Evolutionary conservation across 1,284 basidiomycete species (phyloP), one percentile per base, ranked within the genome.

Genomic region (Puccinia triticina): DNA sequence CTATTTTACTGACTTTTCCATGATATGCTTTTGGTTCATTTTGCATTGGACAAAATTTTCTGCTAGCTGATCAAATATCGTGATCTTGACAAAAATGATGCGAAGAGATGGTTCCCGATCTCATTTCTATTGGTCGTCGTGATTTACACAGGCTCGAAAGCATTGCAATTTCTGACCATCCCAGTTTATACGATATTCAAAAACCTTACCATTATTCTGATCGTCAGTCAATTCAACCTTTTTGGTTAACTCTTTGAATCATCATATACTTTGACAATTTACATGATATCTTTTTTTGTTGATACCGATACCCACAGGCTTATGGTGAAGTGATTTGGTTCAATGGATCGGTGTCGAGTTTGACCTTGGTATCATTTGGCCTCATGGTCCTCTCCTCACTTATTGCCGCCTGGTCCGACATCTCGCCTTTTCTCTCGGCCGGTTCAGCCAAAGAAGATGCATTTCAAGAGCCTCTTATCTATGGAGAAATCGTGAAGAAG

Each of bases 291-390:
- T n/a, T 53, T 7, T 59, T 43, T 32, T 16, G 18, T 12, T 61
- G 29, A 61, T 32, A 61, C 1, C 16, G 23, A 57, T 32, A 37
- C 16, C 72, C 34, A 92, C 82, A 88, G 94, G 95, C 97, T 5
- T 98, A 99, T 87, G 97, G 97, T 57, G 97, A 99, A 88, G 93
- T 97, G 11, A 88, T 98, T 83, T 98, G 96, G 96, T 99, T 99
- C 87, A 94, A 92, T 83, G 96, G 96, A 50, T 90, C 90, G 83
- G 92, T 99, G 57, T 96, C 95, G 0, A 90, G 91, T 8, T 90
- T 99, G 69, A 96, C 95, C 0, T 91, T 98, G 84, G 89, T 93
- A 53, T 93, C 96, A 0, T 99, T 99, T 87, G 88, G 93, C 32
- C 90, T 99, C 83, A 99, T 99, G 96, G 96, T 93, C 64, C 86